Conservation (phyloP, 352 stramenopile species). For the Phytophthora megakarya region DNA sequence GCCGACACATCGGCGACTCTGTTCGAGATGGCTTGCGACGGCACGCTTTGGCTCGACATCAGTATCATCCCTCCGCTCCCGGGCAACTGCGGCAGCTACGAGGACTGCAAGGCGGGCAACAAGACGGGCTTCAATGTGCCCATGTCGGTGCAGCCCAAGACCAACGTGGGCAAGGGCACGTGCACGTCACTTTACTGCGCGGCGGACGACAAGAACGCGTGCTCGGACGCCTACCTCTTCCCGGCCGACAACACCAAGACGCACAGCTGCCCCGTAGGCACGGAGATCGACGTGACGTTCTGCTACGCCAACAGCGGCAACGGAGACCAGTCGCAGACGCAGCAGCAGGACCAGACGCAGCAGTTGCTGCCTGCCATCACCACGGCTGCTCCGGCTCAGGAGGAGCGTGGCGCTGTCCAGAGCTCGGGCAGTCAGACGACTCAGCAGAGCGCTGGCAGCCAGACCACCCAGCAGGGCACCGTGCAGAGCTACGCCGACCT, state of each 20-base stretch:
- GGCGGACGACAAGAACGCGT: slow-evolving; percentile 30
- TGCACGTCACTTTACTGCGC: slow-evolving; percentile 47
- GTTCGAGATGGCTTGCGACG: slow-evolving; percentile 38
- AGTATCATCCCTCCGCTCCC: slow-evolving; percentile 59
- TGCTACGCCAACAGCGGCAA: slow-evolving; percentile 39
- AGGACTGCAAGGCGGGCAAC: slow-evolving; percentile 40
- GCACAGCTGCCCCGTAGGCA: slow-evolving; percentile 49
- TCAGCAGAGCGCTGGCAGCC: slow-evolving; percentile 9
- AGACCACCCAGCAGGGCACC: slow-evolving; percentile 11
- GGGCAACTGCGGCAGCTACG: slow-evolving; percentile 37
- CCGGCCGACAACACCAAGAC: slow-evolving; percentile 70
- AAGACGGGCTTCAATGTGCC: slow-evolving; percentile 65
- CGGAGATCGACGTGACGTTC: slow-evolving; percentile 58
- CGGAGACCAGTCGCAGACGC: slow-evolving; percentile 10
- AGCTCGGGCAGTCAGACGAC: slow-evolving; percentile 7
- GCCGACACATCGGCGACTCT: slow-evolving; percentile 41
- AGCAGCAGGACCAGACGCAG: slow-evolving; percentile 5
- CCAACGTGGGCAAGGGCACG: slow-evolving; percentile 25
- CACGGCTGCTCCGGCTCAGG: slow-evolving; percentile 5
- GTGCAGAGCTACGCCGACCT: slow-evolving; percentile 37
- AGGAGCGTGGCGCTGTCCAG: slow-evolving; percentile 28
- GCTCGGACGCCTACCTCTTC: slow-evolving; percentile 65
- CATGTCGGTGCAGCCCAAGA: slow-evolving; percentile 47
- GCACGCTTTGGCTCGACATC: slow-evolving; percentile 58
- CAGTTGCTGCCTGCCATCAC: slow-evolving; percentile 6